Percentiles rank a stretch among this genome's conserved stretches.
These are phyloP conservation scores for Cercospora sp. DNA, from an alignment of 2,329 filamentous ascomycete species.

Conservation along the genomic window DNA sequence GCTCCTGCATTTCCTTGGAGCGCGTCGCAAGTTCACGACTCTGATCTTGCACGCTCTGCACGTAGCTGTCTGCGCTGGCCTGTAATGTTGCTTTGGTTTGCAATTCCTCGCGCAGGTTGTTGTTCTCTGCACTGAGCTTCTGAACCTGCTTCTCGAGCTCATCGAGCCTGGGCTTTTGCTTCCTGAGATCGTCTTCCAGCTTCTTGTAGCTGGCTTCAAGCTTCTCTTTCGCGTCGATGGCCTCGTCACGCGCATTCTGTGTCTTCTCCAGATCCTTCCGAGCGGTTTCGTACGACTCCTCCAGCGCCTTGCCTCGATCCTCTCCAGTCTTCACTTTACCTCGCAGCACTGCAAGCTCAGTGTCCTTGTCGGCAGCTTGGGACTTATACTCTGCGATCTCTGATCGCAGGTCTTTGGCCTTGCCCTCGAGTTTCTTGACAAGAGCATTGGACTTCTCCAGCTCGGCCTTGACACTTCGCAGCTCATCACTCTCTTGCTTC, in stretches of 20 bases:
- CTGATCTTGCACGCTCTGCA: slow-evolving; percentile 92
- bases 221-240: slow-evolving; percentile 71
- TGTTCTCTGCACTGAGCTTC: slow-evolving; percentile 67
- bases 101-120: slow-evolving; percentile 71
- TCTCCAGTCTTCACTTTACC: slow-evolving; percentile 77
- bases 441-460: slow-evolving; percentile 63
- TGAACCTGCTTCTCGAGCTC: slow-evolving; percentile 73
- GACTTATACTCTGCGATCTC: slow-evolving; percentile 72
- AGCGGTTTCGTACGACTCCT: slow-evolving; percentile 73
- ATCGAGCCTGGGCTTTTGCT: slow-evolving; percentile 59
- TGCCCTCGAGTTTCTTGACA: slow-evolving; percentile 73
- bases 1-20: slow-evolving; percentile 81
- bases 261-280: slow-evolving; percentile 75
- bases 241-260: slow-evolving; percentile 77
- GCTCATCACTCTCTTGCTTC: slow-evolving; percentile 70
- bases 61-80: slow-evolving; percentile 76
- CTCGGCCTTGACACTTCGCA: slow-evolving; percentile 76
- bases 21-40: slow-evolving; percentile 83
- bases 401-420: slow-evolving; percentile 75
- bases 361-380: slow-evolving; percentile 70
- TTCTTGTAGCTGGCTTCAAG: slow-evolving; percentile 67
- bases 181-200: slow-evolving; percentile 68
- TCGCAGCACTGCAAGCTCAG: slow-evolving; percentile 73
- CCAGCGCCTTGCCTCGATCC: slow-evolving; percentile 67
- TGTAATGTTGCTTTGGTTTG: slow-evolving; percentile 85